phyloP scores from a whole-genome alignment of 805 yeast species.

The Yamadazyma ubonensis region DNA sequence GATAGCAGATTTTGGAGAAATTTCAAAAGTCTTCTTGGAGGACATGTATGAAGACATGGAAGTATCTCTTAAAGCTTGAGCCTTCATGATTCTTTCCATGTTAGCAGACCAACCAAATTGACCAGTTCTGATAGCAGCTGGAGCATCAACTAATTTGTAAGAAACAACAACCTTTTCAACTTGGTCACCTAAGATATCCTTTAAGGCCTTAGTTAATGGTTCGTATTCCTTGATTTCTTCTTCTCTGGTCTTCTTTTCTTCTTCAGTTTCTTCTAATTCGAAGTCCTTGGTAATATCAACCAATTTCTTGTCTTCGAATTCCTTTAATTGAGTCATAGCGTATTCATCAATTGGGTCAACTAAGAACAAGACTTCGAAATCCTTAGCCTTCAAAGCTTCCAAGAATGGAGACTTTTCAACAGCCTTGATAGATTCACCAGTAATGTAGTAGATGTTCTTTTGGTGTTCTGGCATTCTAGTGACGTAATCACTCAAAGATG shows the following conservation, averaged over 20 bases:
- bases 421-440: conserved; percentile 97
- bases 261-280: conserved; percentile 97
- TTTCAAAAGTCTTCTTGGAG: conserved; percentile 98
- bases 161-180: conserved; percentile 99
- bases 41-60: conserved; percentile 99
- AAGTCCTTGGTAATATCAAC: conserved; percentile 99
- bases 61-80: conserved; percentile 98
- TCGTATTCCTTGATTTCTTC: conserved; percentile 89
- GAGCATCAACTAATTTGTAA: conserved; percentile 95
- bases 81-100: conserved; percentile 99
- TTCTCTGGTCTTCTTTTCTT: conserved; percentile 94
- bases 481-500: conserved; percentile 94
- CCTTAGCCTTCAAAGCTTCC: conserved; percentile 97
- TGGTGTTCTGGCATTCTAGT: conserved; percentile 99
- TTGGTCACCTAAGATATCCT: conserved; percentile 96
- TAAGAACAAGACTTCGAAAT: conserved; percentile 95
- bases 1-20: conserved; percentile 94
- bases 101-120: conserved; percentile 99
- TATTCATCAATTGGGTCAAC: conserved; percentile 99
- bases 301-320: conserved; percentile 98
- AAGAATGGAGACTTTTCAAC: conserved; percentile 99
- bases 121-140: conserved; percentile 99
- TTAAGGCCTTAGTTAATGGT: conserved; percentile 90
- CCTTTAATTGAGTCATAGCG: conserved; percentile 99
- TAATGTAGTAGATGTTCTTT: conserved; percentile 98